Base-by-base conservation (phyloP, 1,284 basidiomycete genomes). In the Cronartium quercuum region DNA sequence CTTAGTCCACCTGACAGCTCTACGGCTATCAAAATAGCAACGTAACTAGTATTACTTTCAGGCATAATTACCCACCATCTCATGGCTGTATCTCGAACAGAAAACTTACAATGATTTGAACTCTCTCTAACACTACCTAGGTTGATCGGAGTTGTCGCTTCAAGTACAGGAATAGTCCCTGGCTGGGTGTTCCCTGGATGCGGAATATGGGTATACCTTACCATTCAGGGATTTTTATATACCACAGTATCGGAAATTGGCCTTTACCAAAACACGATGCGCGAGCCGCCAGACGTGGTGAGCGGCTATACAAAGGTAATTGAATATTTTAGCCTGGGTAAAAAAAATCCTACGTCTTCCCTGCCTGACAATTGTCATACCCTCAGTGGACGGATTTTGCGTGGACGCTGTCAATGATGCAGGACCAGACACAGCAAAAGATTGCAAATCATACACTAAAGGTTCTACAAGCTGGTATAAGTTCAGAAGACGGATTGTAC, bases 291-390 rank as follows among this genome's bases (percentile, higher is more conserved):
- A 51, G 70, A 73, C 29, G 70, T 73, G 47, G 57, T 65, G n/a
- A 73, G 70, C 57, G 70, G 70, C 42, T 73, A 73, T 60, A 73
- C 70, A n/a, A 65, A 73, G 55, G 70, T 73, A 57, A 41, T 62
- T 41, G n/a, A 57, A 57, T 29, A 2, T 57, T n/a, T 12, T 57
- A 57, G 3, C 3, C 51, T 57, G n/a, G 6, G 34, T 5, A 29
- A 29, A 29, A 29, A 29, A 29, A 29, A 57, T 57, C 21, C 3
- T n/a, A 24, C 5, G 13, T 57, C 4, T 24, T 57, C 10, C 21
- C 0, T 57, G 34, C 7, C 51, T 57, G 7, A 6, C 21, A 6
- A 0, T 57, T 7, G 12, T 29, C n/a, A 21, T 40, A 37, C n/a
- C 47, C 29, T 12, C 37, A 73, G 70, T 73, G 70, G 70, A 65